Evolutionary conservation across 306 rosid genomes (phyloP).

Genomic region (Albizia julibrissin): DNA sequence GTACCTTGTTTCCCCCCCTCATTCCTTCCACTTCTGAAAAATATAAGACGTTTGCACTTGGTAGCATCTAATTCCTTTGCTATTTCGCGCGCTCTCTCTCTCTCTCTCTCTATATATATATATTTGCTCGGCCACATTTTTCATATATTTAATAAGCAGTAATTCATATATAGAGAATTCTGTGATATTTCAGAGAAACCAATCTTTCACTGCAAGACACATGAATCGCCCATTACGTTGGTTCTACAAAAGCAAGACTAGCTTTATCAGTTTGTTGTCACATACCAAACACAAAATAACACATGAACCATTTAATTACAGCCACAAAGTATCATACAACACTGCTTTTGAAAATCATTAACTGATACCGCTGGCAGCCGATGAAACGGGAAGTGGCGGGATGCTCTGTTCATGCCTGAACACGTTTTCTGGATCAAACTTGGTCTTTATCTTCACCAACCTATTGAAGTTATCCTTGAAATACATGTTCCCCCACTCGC

Average conservation of each 20-base stretch:
- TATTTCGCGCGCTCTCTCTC: no score
- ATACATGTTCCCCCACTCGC: slow-evolving; percentile 74
- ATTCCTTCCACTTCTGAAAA: background rate
- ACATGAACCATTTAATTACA: background rate
- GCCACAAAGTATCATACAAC: background rate
- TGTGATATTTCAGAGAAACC: background rate
- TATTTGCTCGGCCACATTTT: background rate
- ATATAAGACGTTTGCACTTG: background rate
- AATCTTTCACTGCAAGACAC: background rate
- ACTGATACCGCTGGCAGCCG: slow-evolving; percentile 7
- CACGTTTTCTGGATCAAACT: slow-evolving; percentile 78
- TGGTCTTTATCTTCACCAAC: slow-evolving; percentile 65
- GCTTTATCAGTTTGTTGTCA: no score
- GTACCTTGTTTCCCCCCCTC: background rate
- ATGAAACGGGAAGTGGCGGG: slow-evolving; percentile 59
- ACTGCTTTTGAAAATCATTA: background rate
- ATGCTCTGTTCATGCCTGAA: slow-evolving; percentile 93
- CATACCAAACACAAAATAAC: background rate
- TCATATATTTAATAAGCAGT: background rate
- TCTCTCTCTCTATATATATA: no score
- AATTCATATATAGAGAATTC: background rate
- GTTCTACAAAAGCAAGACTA: background rate
- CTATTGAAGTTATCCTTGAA: slow-evolving; percentile 72
- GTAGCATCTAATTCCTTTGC: background rate
- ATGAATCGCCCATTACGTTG: background rate